Evolutionary conservation across 2,329 filamentous ascomycete species (phyloP), one percentile per base, ranked within the genome.

Genomic region (Fusarium pseudocircinatum): DNA sequence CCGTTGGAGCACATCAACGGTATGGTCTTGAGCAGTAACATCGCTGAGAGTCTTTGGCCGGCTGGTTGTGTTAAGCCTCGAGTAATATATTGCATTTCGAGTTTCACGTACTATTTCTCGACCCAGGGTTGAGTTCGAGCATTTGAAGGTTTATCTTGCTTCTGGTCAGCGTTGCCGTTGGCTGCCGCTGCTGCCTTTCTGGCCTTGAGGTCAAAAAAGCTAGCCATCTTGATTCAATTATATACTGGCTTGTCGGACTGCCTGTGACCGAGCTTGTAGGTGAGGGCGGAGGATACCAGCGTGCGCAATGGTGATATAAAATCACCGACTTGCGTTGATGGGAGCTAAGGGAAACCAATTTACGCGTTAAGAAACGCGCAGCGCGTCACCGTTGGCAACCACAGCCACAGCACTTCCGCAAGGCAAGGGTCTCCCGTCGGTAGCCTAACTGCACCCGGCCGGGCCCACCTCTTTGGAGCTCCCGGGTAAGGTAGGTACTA

Each of bases 11-110:
- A 98, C 93, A 61, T 93, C 95, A 64, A 97, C 93, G 13, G 96
- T 98, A 83, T 99, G 96, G 78, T 99, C 96, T 89, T 99, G 96
- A 18, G 96, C 96, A 26, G 96, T 94, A 73, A 99, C 95, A 89
- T 99, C 97, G 81, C 91, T 92, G 56, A 99, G 91, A 16, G 92
- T 95, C 84, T 97, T 98, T 34, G 96, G 97, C 49, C 96, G 95
- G 82, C 96, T 98, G 75, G 6, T 14, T 4, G 39, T 28, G 22
- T 54, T 78, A 44, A 76, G 74, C 46, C 20, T 30, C 26, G 13
- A 28, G 26, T 9, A 22, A 14, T 7, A 16, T 7, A 28, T 22
- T n/a, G 16, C 6, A 32, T 30, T n/a, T 50, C n/a, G 58, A 44
- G 34, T 47, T 26, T 47, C 18, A 69, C 88, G 72, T 86, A 97